Evolutionary conservation across 768 basidiomycete genomes (phyloP), one percentile per base, ranked within the genome.

Genomic region (Tricholoma saponaceum): DNA sequence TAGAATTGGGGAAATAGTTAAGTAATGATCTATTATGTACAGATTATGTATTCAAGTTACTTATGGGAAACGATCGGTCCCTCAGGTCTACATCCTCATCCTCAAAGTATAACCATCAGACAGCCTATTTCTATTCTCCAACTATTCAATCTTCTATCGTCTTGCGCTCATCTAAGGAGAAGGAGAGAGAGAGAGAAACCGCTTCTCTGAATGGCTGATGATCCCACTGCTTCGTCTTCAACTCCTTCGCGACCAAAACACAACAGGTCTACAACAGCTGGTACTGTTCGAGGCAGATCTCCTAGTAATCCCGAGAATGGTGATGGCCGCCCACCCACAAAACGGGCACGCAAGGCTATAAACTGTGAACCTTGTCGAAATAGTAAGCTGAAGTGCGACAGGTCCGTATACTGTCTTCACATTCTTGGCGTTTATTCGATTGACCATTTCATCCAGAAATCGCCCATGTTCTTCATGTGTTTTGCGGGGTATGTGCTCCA

Each of bases 381-480:
- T 64, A 89, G 86, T 78, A 91, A 92, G 74, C 83, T 92, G 64
- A 92, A 93, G 74, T 93, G 91, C 76, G 91, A 93, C 72, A 85
- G 90, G 90, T 88, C 56, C 46, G 73, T 71, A 58, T 37, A 54
- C 30, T 55, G 47, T 44, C 41, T 55, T 49, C 60, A 5, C 41
- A 13, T 5, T 41, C 51, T 54, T 49, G 30, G 53, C 54, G 12
- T 56, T 28, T 52, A 44, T 63, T 55, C 58, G 55, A 60, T 59
- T 56, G 59, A 58, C 51, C 58, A 41, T 56, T 57, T 41, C 30
- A 56, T 52, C 0, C 69, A 92, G 91, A 72, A 91, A 87, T 65
- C 85, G 90, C 10, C 91, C 91, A n/a, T 93, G 91, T 66, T 92
- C 90, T 3, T 90, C 89, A 18, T 93, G 91, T 70, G 90, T 92